phyloP scores from a whole-genome alignment of 345 rosid species.

The Aquilaria malaccensis region DNA sequence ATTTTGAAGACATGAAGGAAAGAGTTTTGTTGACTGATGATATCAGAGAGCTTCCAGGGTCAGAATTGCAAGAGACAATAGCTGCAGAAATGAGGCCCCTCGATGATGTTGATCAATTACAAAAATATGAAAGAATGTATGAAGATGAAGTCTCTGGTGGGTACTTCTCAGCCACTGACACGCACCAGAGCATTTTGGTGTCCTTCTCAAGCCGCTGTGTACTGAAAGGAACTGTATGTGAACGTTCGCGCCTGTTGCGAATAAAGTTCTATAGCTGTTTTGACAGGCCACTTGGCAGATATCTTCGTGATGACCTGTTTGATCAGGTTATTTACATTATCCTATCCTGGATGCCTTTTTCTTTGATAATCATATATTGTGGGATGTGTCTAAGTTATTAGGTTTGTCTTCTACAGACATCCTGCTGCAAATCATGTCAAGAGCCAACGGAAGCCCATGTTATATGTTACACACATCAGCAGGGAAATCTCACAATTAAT shows the following conservation, averaged over 20 bases:
- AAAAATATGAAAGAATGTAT: slow-evolving; percentile 35
- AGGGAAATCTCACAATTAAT: slow-evolving; percentile 94
- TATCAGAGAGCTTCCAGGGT: slow-evolving; percentile 19
- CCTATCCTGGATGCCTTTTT: not conserved
- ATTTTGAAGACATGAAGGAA: slow-evolving; percentile 23
- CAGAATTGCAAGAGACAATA: slow-evolving; percentile 28
- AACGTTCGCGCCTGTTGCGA: slow-evolving; percentile 82
- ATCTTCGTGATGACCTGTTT: slow-evolving; percentile 76
- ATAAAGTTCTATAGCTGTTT: slow-evolving; percentile 91
- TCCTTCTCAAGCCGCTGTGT: slow-evolving; percentile 89
- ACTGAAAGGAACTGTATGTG: slow-evolving; percentile 78
- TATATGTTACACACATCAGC: slow-evolving; percentile 86
- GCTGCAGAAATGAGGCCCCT: slow-evolving; percentile 30
- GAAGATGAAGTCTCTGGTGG: slow-evolving; percentile 57
- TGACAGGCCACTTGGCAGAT: slow-evolving; percentile 96
- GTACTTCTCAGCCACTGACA: slow-evolving; percentile 68
- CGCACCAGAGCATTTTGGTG: slow-evolving; percentile 86
- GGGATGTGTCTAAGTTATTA: slow-evolving; percentile 10
- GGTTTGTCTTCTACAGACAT: slow-evolving; percentile 30
- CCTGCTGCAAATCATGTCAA: slow-evolving; percentile 62
- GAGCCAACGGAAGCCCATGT: slow-evolving; percentile 89
- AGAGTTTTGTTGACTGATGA: slow-evolving; percentile 12
- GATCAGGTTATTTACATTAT: slow-evolving; percentile 48
- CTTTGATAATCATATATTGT: not conserved
- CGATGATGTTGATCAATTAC: slow-evolving; percentile 26